Base-by-base conservation (phyloP, 208 protist genomes). In the Histomonas meleagridis region DNA sequence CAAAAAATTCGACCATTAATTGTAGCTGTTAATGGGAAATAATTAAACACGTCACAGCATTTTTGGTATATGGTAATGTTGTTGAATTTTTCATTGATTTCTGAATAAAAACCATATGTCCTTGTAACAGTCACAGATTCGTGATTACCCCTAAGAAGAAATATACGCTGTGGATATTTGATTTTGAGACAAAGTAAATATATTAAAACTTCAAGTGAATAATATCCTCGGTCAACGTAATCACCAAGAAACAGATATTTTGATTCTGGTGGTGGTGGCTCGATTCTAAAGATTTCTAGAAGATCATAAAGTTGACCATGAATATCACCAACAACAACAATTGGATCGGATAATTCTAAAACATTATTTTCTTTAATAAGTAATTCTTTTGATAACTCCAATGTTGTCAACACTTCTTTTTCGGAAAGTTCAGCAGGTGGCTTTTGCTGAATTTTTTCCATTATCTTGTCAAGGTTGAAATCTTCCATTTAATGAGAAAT, bases 1-100 rank as follows among this genome's bases (percentile, higher is more conserved):
- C 98, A 99, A 93, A 99, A 98, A 92, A 99, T 99, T 92, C 98
- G 99, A 92, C 99, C 98, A 92, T 99, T 97, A 65, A 99, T 98
- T 90, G 99, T 96, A 49, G 97, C 98, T 14, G 97, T 97, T 65
- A 99, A 96, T 65, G 98, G 98, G 12, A 99, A 93, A 94, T 97
- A 99, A 95, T 99, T 99, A 94, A 99, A 99, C 7, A 65, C 3
- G 16, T 65, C 60, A 28, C 60, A 65, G 40, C 96, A 98, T 93
- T 99, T 97, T 16, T 97, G 98, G 93, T 99, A 99, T 12, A 95
- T 95, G 94, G 98, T 99, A 81, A 97, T 97, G 90, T 98, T 96
- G 94, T 97, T 98, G 94, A 98, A 99, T 72, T 98, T 95, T 14
- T 97, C 94, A 93, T 98, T 99, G 62, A 69, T 92, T 72, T 93